Evolutionary conservation across 2,329 filamentous ascomycete species (phyloP), one percentile per base, ranked within the genome.

Genomic region (Botrytis byssoidea): DNA sequence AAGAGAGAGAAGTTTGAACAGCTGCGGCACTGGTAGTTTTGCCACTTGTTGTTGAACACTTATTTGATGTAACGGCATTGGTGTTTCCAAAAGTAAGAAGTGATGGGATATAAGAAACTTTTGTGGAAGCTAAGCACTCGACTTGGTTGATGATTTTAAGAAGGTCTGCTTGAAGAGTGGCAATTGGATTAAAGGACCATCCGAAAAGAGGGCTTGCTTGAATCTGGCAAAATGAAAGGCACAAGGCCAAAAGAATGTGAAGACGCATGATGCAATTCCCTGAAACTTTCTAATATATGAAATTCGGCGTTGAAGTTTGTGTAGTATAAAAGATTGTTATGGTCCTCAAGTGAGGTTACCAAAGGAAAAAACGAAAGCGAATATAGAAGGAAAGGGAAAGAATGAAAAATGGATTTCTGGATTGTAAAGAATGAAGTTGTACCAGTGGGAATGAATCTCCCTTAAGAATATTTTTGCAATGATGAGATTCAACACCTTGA

Each of bases 181-280:
- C 37, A 60, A 70, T 44, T 25, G 67, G 67, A 61, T 61, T 70
- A 29, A 25, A 60, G 4, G n/a, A 57, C n/a, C 32, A 61, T 44
- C 37, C 37, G 22, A 61, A 61, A 57, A 18, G n/a, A 25, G 66
- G 66, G 2, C 6, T 40, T 44, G 67, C 67, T 25, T 70, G 55
- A 35, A 61, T 29, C 4, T 70, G 67, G 51, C 12, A 35, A 44
- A 61, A 5, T 37, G 55, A 44, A 25, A 70, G 55, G 67, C 67
- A 70, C 67, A 70, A 60, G 67, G 67, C 67, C 55, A 70, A 70
- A 70, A 70, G 67, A 35, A 61, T 32, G 29, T 61, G 32, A 37
- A 70, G 16, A n/a, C 55, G 67, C 67, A 70, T 70, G 29, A 42
- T 61, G 22, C 7, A 46, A 10, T 25, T 29, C 4, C 44, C 37